phyloP scores from a whole-genome alignment of 1,139 yeast genomes.

The Hyphopichia burtonii region DNA sequence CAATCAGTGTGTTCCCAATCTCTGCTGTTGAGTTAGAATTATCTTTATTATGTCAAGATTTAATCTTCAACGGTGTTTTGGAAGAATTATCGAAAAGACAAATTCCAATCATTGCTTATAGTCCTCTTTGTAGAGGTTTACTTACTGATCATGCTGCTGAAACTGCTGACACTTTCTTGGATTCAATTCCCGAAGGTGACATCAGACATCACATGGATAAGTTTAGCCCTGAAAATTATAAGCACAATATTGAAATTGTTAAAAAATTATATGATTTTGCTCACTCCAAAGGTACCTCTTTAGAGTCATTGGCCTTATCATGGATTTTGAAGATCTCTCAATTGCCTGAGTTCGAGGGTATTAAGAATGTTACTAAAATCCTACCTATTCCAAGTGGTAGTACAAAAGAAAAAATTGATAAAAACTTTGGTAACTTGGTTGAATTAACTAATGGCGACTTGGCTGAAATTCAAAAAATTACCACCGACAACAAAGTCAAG shows the following conservation, averaged over 20 bases:
- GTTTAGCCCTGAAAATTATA: conserved; percentile 56
- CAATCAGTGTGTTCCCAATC: conserved; percentile 51
- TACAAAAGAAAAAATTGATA: conserved; percentile 54
- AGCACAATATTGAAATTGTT: conserved; percentile 50
- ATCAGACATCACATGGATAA: conserved; percentile 53
- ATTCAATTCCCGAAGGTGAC: conserved; percentile 54
- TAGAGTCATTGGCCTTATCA: conserved; percentile 70
- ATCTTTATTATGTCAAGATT: conserved; percentile 64
- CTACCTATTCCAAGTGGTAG: conserved; percentile 82
- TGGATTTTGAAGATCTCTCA: conserved; percentile 55
- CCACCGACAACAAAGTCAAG: conserved; percentile 33
- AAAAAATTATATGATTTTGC: conserved; percentile 45
- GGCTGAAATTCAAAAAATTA: conserved; percentile 43
- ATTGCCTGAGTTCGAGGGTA: conserved; percentile 27
- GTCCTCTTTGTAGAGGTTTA: conserved; percentile 80
- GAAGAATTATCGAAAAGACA: conserved; percentile 43
- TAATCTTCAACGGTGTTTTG: conserved; percentile 59
- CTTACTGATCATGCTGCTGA: conserved; percentile 60
- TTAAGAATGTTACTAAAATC: conserved; percentile 49
- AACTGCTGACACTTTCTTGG: conserved; percentile 27
- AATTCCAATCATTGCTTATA: conserved; percentile 74
- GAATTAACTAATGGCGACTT: conserved; percentile 54
- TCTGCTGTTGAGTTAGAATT: conserved; percentile 74
- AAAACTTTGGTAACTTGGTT: conserved; percentile 49
- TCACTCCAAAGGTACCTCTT: conserved; percentile 45